phyloP scores from a whole-genome alignment of 2,329 filamentous ascomycete species.

The Epichloe hybrida region DNA sequence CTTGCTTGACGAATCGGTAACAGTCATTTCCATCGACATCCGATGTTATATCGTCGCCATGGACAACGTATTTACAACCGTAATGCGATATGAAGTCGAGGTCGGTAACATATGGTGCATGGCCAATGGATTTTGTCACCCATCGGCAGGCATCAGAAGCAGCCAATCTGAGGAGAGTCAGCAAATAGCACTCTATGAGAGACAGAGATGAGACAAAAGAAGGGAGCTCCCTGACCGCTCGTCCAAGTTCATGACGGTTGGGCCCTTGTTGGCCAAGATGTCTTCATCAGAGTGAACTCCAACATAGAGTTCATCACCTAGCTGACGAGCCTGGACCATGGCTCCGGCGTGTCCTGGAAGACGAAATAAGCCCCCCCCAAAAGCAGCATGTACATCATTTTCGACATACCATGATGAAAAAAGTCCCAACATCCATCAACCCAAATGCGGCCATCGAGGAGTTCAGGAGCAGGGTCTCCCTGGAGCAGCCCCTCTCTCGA shows the following conservation, averaged over 20 bases:
- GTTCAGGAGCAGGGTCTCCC: constrained; percentile 38
- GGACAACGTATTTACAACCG: constrained; percentile 88
- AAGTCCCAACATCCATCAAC: constrained; percentile 99
- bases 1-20: constrained; percentile 94
- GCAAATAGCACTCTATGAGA: neutral
- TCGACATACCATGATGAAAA: constrained; percentile 70
- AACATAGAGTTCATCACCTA: constrained; percentile 78
- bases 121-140: constrained; percentile 70
- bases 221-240: constrained; percentile 50
- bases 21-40: constrained; percentile 90
- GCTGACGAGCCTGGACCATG: constrained; percentile 86
- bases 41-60: constrained; percentile 94
- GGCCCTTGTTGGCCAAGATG: constrained; percentile 93
- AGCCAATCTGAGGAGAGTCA: constrained; percentile 46
- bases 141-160: constrained; percentile 93
- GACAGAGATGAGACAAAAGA: neutral
- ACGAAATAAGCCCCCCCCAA: neutral
- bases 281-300: constrained; percentile 93
- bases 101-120: constrained; percentile 88
- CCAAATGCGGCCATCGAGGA: constrained; percentile 71
- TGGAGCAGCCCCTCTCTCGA: constrained; percentile 14
- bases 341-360: constrained; percentile 77
- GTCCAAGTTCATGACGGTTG: constrained; percentile 86
- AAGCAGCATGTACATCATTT: neutral
- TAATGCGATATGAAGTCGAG: constrained; percentile 92